These are phyloP conservation scores for Astrothelium macrocarpum DNA, from an alignment of 495 filamentous ascomycete genomes.

Conservation along the genomic window DNA sequence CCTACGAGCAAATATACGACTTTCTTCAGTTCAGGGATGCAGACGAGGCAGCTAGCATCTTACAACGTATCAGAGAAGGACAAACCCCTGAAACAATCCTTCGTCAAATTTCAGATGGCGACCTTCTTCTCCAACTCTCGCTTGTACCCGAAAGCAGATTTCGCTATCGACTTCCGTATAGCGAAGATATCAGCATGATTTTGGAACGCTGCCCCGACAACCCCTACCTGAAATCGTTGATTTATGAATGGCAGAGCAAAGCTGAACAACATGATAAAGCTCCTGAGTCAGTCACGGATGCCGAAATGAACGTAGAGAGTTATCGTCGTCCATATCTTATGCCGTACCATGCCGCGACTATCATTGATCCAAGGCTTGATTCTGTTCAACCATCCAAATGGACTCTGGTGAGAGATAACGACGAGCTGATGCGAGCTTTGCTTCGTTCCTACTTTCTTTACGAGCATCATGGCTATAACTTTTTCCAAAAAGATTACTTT, in stretches of 20 bases:
- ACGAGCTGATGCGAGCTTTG: not conserved
- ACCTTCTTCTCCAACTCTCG: not conserved
- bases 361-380: not conserved
- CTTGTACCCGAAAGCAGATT: not conserved
- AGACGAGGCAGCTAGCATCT: not conserved
- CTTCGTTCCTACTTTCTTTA: not conserved
- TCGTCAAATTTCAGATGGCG: not conserved
- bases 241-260: not conserved
- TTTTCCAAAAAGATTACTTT: constrained; percentile 8
- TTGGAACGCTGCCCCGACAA: not conserved
- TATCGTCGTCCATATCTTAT: not conserved
- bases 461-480: not conserved
- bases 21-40: not conserved
- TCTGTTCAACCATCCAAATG: constrained; percentile 2
- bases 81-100: not conserved
- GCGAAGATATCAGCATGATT: not conserved
- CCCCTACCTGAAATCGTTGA: not conserved
- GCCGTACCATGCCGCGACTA: constrained; percentile 6
- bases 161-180: not conserved
- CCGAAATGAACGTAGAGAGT: not conserved
- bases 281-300: not conserved
- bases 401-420: not conserved
- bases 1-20: not conserved
- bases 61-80: not conserved
- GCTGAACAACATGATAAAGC: not conserved